A percentile compares a stretch with the other conserved stretches of the same genome.
Evolutionary conservation across 2,329 filamentous ascomycete species (phyloP).

Genomic region (Scopulariopsis brevicaulis): DNA sequence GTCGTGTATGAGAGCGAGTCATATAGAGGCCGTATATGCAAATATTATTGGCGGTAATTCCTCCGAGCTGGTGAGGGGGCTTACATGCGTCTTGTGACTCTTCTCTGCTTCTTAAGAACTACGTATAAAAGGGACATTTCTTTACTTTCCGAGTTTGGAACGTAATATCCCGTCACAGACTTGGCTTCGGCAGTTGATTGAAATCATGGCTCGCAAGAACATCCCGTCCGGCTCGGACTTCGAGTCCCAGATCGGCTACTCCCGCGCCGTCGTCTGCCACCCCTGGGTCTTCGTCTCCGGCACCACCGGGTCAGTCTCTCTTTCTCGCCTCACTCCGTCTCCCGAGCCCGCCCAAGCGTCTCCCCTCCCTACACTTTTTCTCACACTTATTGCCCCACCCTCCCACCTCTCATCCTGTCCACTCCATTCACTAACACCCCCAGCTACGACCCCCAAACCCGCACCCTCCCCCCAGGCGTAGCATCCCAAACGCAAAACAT

Average conservation of each 20-base stretch:
- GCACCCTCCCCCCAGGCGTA: slow-evolving; percentile 29
- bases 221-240: slow-evolving; percentile 39
- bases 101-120: background rate
- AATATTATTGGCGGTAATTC: background rate
- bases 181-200: background rate
- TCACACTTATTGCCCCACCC: background rate
- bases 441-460: slow-evolving; percentile 39
- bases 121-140: no score
- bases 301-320: slow-evolving; percentile 30
- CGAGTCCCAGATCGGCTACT: slow-evolving; percentile 41
- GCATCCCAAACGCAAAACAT: slow-evolving; percentile 37
- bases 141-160: no score
- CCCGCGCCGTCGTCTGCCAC: slow-evolving; percentile 37
- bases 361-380: background rate
- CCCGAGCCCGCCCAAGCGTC: no score
- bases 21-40: background rate
- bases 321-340: background rate
- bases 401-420: no score
- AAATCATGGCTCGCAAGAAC: slow-evolving; percentile 22
- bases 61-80: background rate
- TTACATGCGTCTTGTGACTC: background rate
- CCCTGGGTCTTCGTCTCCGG: slow-evolving; percentile 42
- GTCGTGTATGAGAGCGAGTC: background rate
- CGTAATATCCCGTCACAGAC: background rate
- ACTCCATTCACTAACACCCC: background rate